Evolutionary conservation across 2,329 filamentous ascomycete species (phyloP).

Genomic region (Fusarium liriodendri): DNA sequence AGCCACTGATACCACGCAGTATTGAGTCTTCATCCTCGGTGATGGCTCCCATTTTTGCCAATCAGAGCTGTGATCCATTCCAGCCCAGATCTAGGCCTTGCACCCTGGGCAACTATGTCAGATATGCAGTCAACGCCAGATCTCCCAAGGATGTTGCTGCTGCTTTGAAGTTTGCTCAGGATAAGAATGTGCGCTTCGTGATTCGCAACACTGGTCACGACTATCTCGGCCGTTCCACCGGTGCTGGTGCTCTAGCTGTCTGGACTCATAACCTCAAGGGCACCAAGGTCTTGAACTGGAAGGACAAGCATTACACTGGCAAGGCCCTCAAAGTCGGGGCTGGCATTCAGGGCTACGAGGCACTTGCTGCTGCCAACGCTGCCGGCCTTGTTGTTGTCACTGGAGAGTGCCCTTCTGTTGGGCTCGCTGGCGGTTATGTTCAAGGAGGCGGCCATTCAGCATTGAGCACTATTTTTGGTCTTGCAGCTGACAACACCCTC

Average conservation of each 20-base stretch:
- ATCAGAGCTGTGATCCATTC: constrained; percentile 54
- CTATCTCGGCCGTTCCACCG: constrained; percentile 68
- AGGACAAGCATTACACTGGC: constrained; percentile 58
- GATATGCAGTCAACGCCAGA: constrained; percentile 51
- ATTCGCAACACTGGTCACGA: constrained; percentile 66
- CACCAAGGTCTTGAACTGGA: constrained; percentile 53
- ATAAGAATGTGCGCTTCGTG: constrained; percentile 58
- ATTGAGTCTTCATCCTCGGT: constrained; percentile 35
- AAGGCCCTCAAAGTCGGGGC: constrained; percentile 65
- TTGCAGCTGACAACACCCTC: constrained; percentile 70
- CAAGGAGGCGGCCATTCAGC: constrained; percentile 68
- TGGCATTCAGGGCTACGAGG: constrained; percentile 63
- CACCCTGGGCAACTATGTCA: constrained; percentile 57
- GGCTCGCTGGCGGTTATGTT: constrained; percentile 69
- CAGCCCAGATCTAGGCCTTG: constrained; percentile 48
- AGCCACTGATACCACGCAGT: constrained; percentile 5
- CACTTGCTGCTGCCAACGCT: constrained; percentile 56
- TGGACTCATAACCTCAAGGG: constrained; percentile 57
- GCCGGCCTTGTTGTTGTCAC: constrained; percentile 62
- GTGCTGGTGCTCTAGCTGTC: constrained; percentile 54
- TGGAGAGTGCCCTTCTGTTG: constrained; percentile 65
- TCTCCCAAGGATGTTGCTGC: constrained; percentile 45
- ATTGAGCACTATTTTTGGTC: constrained; percentile 63
- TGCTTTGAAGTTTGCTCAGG: constrained; percentile 44
- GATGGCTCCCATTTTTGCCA: constrained; percentile 53